A percentile compares a stretch with the other conserved stretches of the same genome.
Conservation (phyloP, 306 rosid species). For the Vigna mungo region DNA sequence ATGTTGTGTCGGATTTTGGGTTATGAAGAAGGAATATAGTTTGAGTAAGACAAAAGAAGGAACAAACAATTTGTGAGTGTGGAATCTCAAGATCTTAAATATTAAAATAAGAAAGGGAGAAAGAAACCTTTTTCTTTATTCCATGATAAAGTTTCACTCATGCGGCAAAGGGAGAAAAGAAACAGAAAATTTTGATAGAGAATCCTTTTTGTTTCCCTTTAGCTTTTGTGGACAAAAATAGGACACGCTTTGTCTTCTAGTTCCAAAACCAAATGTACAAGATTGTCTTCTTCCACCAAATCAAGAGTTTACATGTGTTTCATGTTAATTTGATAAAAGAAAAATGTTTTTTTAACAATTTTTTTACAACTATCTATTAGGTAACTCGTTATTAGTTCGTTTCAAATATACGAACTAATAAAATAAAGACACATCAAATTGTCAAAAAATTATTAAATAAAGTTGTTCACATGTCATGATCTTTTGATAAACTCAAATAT, state of each 20-base stretch:
- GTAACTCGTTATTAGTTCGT: too few relatives aligned
- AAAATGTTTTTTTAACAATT: too few relatives aligned
- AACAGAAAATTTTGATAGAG: constrained; percentile 33
- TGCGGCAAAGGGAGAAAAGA: constrained; percentile 35
- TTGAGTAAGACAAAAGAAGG: constrained; percentile 56
- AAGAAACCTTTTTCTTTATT: constrained; percentile 31
- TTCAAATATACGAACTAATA: too few relatives aligned
- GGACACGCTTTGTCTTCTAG: constrained; percentile 54
- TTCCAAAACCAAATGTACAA: constrained; percentile 11
- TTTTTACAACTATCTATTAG: too few relatives aligned
- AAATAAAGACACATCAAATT: too few relatives aligned
- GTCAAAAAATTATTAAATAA: too few relatives aligned
- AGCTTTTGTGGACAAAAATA: constrained; percentile 46
- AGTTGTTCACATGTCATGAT: too few relatives aligned
- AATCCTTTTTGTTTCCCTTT: constrained; percentile 41
- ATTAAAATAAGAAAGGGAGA: neutral
- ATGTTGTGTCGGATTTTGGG: constrained; percentile 53
- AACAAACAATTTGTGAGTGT: constrained; percentile 50
- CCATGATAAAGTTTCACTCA: constrained; percentile 42
- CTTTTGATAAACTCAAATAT: neutral
- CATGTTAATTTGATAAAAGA: neutral
- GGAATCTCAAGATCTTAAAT: constrained; percentile 46
- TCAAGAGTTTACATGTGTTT: constrained; percentile 11
- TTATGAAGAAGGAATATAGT: constrained; percentile 48
- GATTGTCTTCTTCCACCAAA: constrained; percentile 19